Base-by-base conservation (phyloP, 441 rosid species). In the Gossypium trilobum region DNA sequence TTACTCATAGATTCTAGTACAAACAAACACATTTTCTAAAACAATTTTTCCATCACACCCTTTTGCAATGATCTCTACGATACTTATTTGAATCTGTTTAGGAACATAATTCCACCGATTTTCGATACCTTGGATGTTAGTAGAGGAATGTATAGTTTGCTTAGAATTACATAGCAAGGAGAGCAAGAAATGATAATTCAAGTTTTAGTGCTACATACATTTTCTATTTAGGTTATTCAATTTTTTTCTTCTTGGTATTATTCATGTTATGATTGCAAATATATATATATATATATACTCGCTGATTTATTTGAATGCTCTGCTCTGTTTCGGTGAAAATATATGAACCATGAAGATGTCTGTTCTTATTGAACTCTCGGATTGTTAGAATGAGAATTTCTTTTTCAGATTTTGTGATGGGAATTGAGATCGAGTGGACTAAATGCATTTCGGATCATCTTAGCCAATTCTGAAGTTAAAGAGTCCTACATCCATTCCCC, bases 91-190 rank as follows among this genome's bases (percentile, higher is more conserved):
- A 91, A 87, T 74, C 80, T 91, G 81, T 93, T 93, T 63, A 85
- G 98, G 86, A 91, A 87, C 23, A 80, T 89, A 29, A 88, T 88
- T 59, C 96, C 97, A 50, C 96, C 95, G 0, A 61, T 90, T 17
- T 90, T 88, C 46, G 87, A 87, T 62, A 86, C 96, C 0, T 85
- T 93, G 62, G 97, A 91, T 65, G 86, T 91, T 31, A 93, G 97
- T 71, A 72, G 82, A 29, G 82, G 83, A 62, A 68, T 72, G 58
- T 48, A 72, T 14, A 59, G 68, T 58, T 22, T 27, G 44, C 20
- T n/a, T 69, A 19, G 2, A 44, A 44, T 44, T 44, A 44, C 13
- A 10, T 1, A 7, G 3, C 52, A 17, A 27, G 23, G 64, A 17
- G 9, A 39, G 65, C 20, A 70, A 57, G 72, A 39, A 19, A 9